These are phyloP conservation scores for Solanum hybrid DNA, from an alignment of 305 asterid species.

Conservation along the genomic window DNA sequence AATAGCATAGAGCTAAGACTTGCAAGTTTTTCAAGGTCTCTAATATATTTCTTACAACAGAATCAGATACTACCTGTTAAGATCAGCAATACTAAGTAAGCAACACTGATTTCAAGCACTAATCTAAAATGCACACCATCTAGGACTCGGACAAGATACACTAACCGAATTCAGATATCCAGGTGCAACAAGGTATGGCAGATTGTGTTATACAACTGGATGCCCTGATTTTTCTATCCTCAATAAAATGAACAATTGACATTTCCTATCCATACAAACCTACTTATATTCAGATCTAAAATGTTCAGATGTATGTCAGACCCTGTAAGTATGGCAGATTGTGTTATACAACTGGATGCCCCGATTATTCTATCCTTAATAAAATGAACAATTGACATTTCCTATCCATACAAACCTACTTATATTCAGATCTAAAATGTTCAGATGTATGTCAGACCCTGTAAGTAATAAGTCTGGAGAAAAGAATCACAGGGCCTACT, in stretches of 20 bases:
- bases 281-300: background rate
- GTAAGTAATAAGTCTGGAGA: background rate
- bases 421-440: background rate
- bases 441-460: background rate
- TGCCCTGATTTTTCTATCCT: background rate
- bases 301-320: background rate
- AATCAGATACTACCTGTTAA: slow-evolving; percentile 65
- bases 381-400: background rate
- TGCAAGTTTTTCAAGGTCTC: slow-evolving; percentile 42
- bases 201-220: background rate
- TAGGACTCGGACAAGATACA: background rate
- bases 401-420: background rate
- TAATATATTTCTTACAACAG: slow-evolving; percentile 37
- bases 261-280: background rate
- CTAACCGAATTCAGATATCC: background rate
- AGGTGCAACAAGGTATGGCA: background rate
- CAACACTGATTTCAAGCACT: background rate
- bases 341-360: background rate
- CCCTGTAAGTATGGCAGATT: background rate
- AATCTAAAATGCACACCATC: background rate
- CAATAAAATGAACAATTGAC: background rate
- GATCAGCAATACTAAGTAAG: slow-evolving; percentile 7
- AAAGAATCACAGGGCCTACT: background rate
- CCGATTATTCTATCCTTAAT: background rate
- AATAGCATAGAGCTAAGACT: slow-evolving; percentile 60